Evolutionary conservation across 371 early-diverging fungal genomes (phyloP).

Genomic region (Mortierella sp.): DNA sequence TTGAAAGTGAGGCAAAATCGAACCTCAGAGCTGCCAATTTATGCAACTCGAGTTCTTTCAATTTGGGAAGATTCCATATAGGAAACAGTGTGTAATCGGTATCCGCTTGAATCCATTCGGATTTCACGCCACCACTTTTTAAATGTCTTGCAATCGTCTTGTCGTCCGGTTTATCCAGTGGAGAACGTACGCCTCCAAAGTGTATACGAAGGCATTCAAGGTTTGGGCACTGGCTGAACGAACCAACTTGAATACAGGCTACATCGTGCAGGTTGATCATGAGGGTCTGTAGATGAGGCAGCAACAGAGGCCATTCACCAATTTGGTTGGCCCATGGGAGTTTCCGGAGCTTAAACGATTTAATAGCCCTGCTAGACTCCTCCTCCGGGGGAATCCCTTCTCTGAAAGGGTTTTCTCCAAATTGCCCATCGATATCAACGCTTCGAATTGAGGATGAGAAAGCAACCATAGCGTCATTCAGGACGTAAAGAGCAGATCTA

Average conservation of each 20-base stretch:
- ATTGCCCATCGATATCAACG: background rate
- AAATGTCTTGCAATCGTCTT: background rate
- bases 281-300: background rate
- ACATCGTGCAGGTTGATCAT: background rate
- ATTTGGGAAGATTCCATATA: background rate
- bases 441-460: background rate
- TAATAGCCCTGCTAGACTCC: background rate
- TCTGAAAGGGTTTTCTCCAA: background rate
- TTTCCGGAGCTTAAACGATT: background rate
- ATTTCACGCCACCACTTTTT: background rate
- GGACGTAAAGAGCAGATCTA: background rate
- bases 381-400: background rate
- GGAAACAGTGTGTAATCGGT: background rate
- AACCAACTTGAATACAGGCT: background rate
- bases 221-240: background rate
- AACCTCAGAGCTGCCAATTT: background rate
- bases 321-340: background rate
- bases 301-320: background rate
- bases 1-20: background rate
- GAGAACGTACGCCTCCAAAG: background rate
- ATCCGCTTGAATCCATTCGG: background rate
- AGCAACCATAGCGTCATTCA: background rate
- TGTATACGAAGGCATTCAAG: background rate
- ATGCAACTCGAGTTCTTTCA: background rate
- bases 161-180: too few species aligned